Base-by-base conservation (phyloP, 108 stramenopile genomes). In the Poteriospumella lacustris region DNA sequence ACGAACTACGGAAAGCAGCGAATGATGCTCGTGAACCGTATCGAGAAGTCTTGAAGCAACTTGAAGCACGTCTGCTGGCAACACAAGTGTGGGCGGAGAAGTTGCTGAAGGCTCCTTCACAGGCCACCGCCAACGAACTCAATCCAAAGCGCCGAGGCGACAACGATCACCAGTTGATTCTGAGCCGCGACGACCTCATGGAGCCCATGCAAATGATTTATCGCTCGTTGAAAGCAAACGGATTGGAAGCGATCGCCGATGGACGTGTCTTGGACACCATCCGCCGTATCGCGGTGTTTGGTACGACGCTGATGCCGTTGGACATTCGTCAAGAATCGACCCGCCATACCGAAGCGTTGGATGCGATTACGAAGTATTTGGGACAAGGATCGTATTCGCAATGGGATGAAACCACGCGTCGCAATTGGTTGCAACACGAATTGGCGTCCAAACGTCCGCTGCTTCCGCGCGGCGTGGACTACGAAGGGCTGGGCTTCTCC, bases 271-370 rank as follows among this genome's bases (percentile, higher is more conserved):
- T 85, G 24, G 96, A 97, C 86, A 88, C 91, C 70, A 96, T 97
- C 83, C 91, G 96, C 56, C 86, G 94, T 15, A 70, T 94, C 33
- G 80, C 87, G 19, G 89, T 87, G 33, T 97, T 97, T 85, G 96
- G 96, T 1, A 77, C 93, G 73, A 92, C 91, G 31, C 83, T 97
- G 62, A 89, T 94, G 12, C 95, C 93, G 0, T 84, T 97, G 69
- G 96, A 97, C 80, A 89, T 97, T 36, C 93, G 96, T 15, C 94
- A 97, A 82, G 96, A 97, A 78, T 92, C 92, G 31, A 92, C 90
- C 59, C 86, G 85, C 58, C 96, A 97, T 81, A 91, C 91, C 0
- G 79, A 89, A 75, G 94, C 94, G 5, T 78, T 97, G 70, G 96
- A 96, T 82, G 92, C 94, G 1, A 92, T 97, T 69, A 96, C 95